A percentile compares a stretch with the other conserved stretches of the same genome.
These are phyloP conservation scores for Plectranthus barbatus DNA, from an alignment of 257 asterid species.

Conservation along the genomic window DNA sequence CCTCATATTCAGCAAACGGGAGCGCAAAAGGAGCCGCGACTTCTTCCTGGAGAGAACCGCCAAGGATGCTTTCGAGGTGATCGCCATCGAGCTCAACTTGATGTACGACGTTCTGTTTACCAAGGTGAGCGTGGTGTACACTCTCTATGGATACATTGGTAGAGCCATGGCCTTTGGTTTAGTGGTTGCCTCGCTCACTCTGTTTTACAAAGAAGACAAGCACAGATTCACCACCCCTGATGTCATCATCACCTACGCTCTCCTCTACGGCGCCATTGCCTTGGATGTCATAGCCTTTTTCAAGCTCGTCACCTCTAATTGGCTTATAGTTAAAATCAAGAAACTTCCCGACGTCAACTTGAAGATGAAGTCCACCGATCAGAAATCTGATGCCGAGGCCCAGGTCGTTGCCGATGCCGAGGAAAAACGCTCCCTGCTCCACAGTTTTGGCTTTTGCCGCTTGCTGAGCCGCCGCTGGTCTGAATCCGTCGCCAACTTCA, in stretches of 20 bases:
- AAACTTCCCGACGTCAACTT: conserved; percentile 26
- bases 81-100: conserved; percentile 48
- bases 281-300: conserved; percentile 26
- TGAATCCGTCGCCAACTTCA: conserved; percentile 24
- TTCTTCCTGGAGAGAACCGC: conserved; percentile 28
- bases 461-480: conserved; percentile 33
- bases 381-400: background rate
- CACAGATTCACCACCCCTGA: conserved; percentile 7
- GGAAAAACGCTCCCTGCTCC: too few species aligned
- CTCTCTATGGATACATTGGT: conserved; percentile 14
- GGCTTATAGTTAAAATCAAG: conserved; percentile 8
- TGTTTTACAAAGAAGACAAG: conserved; percentile 26
- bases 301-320: conserved; percentile 34
- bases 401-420: too few species aligned
- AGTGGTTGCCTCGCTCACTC: conserved; percentile 21
- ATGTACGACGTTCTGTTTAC: conserved; percentile 46
- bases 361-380: too few species aligned
- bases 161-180: conserved; percentile 18
- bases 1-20: conserved; percentile 36
- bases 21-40: conserved; percentile 24
- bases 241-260: conserved; percentile 31
- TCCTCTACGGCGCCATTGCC: conserved; percentile 39
- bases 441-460: too few species aligned
- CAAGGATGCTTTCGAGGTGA: conserved; percentile 35
- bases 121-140: conserved; percentile 28